phyloP scores from a whole-genome alignment of 371 early-diverging fungal species.

The Batkoa obscura region DNA sequence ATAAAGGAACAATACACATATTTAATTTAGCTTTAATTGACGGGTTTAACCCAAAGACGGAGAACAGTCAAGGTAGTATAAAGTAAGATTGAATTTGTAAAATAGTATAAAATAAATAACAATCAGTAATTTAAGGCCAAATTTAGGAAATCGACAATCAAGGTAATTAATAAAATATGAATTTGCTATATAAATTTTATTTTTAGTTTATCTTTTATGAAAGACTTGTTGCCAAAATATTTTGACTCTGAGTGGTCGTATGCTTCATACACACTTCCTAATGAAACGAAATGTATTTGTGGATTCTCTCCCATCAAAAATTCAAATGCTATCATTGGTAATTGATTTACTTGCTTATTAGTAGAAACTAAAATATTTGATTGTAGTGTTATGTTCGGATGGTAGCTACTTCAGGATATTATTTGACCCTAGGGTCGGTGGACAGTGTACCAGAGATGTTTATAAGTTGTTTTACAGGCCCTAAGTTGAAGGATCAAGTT shows the following conservation, averaged over 20 bases:
- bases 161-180: constrained; percentile 13
- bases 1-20: constrained; percentile 85
- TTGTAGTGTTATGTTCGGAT: constrained; percentile 57
- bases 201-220: constrained; percentile 58
- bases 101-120: neutral
- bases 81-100: neutral
- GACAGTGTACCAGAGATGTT: constrained; percentile 46
- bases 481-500: neutral
- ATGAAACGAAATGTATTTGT: constrained; percentile 57
- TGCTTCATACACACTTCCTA: constrained; percentile 64
- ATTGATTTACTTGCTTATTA: constrained; percentile 4
- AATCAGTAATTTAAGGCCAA: neutral
- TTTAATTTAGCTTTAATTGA: constrained; percentile 48
- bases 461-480: constrained; percentile 26
- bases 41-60: neutral
- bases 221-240: constrained; percentile 77
- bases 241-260: constrained; percentile 89
- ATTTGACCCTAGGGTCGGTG: constrained; percentile 65
- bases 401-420: constrained; percentile 68
- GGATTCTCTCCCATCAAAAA: constrained; percentile 42
- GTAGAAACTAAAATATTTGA: constrained; percentile 1
- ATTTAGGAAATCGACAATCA: constrained; percentile 36
- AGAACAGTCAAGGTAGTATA: neutral
- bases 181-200: neutral
- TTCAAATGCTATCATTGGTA: constrained; percentile 51